phyloP scores from a whole-genome alignment of 2,329 filamentous ascomycete species.

The Corynespora cassiicola region DNA sequence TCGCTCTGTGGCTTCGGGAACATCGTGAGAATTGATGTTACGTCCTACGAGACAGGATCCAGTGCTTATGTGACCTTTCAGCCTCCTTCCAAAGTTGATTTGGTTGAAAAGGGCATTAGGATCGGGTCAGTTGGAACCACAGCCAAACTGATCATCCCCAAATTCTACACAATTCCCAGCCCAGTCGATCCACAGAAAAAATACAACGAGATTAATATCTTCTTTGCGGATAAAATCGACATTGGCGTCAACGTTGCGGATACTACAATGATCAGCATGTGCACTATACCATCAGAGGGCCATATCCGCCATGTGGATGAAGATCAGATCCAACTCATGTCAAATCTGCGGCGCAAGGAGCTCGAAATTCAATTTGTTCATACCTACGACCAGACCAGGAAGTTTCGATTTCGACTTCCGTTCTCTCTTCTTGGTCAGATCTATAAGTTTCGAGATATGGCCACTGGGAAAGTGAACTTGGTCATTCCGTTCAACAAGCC shows the following conservation, averaged over 20 bases:
- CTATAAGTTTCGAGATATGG: constrained; percentile 29
- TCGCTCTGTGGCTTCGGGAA: constrained; percentile 29
- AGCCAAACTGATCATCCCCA: constrained; percentile 7
- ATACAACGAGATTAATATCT: constrained; percentile 32
- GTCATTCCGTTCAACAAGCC: constrained; percentile 46
- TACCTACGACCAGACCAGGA: constrained; percentile 17
- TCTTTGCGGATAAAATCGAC: constrained; percentile 55
- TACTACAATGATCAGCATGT: constrained; percentile 66
- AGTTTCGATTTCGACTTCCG: constrained; percentile 53
- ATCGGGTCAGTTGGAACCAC: constrained; percentile 11
- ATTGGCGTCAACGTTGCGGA: constrained; percentile 68
- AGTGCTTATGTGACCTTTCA: constrained; percentile 31
- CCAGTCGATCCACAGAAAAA: constrained; percentile 24
- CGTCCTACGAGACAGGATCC: constrained; percentile 3
- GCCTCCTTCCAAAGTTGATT: not conserved
- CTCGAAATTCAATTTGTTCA: constrained; percentile 55
- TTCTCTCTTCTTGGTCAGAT: constrained; percentile 53
- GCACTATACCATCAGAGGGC: constrained; percentile 44
- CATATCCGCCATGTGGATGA: no score
- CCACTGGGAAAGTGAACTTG: constrained; percentile 16
- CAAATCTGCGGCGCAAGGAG: constrained; percentile 53
- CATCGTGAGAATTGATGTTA: constrained; percentile 39
- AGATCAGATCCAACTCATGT: constrained; percentile 47
- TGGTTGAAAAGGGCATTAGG: constrained; percentile 7
- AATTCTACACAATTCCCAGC: constrained; percentile 21